Evolutionary conservation across 768 basidiomycete species (phyloP), one percentile per base, ranked within the genome.

Genomic region (Omphalotus guepiniiformis): DNA sequence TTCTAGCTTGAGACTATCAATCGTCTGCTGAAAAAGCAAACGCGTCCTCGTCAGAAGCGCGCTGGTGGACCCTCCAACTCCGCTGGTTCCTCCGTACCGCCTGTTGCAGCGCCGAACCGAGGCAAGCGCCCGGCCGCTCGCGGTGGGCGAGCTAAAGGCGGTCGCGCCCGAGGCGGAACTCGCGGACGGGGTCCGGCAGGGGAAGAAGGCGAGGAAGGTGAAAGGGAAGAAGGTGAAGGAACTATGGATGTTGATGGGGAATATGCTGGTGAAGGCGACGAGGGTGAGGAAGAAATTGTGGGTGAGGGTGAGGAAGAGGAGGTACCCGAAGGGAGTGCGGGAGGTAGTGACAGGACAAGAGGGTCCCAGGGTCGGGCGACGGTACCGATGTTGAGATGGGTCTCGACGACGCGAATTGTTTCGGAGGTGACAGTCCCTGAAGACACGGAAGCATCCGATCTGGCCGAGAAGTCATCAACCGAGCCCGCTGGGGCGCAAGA

Each of bases 1-100:
- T 15, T 39, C 16, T 55, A 91, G 87, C 81, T 81, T 19, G 91
- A 93, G 57, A 93, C 91, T 0, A 93, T 93, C 62, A 92, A 92
- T 56, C 83, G 91, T 22, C 74, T 93, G 12, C 76, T 93, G 42
- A 90, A 90, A 62, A 93, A 92, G 63, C 88, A 89, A 59, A 82
- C 83, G 15, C 77, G 83, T 8, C 74, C 85, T 2, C 76, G 78
- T 36, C 78, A 73, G 41, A 84, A 79, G 54, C 78, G 82, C 19
- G n/a, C 46, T 11, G 46, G 46, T 7, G 46, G 46, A 13, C 46
- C 46, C 2, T 28, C 37, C 32, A 22, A 43, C 23, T 38, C 46
- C 12, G 26, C 46, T 1, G 21, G 46, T 15, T 47, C 46, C 6
- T 47, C 46, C 23, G 46, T 38, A 29, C 46, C 46, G 6, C 38